Percentiles rank a stretch among this genome's conserved stretches.
Conservation (phyloP, 257 asterid genomes). For the Nicotiana obtusifolia region DNA sequence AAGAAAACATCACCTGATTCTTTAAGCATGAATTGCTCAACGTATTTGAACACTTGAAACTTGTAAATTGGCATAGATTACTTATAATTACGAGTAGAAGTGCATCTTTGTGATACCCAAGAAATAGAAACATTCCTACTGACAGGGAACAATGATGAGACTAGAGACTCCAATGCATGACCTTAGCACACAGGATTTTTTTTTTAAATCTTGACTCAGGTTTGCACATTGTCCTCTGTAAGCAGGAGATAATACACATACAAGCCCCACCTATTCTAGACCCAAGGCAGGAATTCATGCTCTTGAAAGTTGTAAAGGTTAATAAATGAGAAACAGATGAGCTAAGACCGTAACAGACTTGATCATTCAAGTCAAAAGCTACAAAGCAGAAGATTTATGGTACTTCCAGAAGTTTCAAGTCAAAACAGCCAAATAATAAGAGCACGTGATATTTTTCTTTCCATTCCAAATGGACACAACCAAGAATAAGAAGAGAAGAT, state of each 20-base stretch:
- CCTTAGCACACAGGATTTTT: not conserved
- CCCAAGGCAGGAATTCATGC: conserved; percentile 4
- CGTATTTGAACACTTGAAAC: not conserved
- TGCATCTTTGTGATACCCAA: not conserved
- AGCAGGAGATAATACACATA: not conserved
- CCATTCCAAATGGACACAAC: not conserved
- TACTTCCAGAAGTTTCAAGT: not conserved
- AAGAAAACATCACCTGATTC: not conserved
- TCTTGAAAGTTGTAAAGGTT: not conserved
- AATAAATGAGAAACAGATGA: not conserved
- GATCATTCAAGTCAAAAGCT: conserved; percentile 7
- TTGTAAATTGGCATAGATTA: not conserved
- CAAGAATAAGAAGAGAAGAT: conserved; percentile 5
- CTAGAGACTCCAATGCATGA: not conserved
- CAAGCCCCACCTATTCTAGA: not conserved
- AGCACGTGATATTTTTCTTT: not conserved
- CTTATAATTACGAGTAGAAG: not conserved
- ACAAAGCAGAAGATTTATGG: not conserved
- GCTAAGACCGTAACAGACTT: not conserved
- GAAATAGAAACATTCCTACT: not conserved
- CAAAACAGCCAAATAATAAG: not conserved
- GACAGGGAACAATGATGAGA: not conserved
- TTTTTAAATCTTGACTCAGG: not conserved
- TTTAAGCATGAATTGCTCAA: not conserved
- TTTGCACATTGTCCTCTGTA: not conserved